Percentiles rank a stretch among this genome's conserved stretches.
Evolutionary conservation across 768 basidiomycete species (phyloP).

Genomic region (Podaxis mareebaensis): DNA sequence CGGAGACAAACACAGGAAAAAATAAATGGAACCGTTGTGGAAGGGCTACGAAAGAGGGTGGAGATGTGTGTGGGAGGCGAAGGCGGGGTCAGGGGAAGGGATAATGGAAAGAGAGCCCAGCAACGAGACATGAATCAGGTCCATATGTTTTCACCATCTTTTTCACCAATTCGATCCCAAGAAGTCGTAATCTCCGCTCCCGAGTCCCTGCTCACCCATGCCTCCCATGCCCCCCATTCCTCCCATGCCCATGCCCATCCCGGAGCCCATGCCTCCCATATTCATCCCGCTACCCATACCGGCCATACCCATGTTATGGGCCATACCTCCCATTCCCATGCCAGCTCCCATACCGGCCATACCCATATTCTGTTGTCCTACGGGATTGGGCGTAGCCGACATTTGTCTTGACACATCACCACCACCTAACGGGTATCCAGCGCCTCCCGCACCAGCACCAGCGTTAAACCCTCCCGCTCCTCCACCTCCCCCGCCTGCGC

Average conservation of each 20-base stretch:
- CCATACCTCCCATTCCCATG: constrained; percentile 12
- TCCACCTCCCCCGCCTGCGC: constrained; percentile 2
- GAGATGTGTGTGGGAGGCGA: background rate
- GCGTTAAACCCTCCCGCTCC: constrained; percentile 2
- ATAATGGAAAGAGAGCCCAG: background rate
- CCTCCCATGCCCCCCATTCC: constrained; percentile 10
- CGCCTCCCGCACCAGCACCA: constrained; percentile 4
- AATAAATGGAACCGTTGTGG: background rate
- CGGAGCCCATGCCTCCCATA: constrained; percentile 10
- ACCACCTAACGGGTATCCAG: constrained; percentile 2
- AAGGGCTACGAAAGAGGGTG: background rate
- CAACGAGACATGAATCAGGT: background rate
- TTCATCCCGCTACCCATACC: constrained; percentile 11
- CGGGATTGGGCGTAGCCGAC: constrained; percentile 11
- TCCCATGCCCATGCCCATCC: constrained; percentile 12
- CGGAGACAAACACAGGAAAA: background rate
- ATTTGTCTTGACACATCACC: constrained; percentile 11
- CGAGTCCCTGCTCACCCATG: constrained; percentile 14
- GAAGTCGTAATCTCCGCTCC: constrained; percentile 14
- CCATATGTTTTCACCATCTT: background rate
- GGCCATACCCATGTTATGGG: constrained; percentile 17
- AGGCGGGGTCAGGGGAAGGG: background rate
- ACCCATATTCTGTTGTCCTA: constrained; percentile 7
- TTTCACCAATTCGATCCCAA: constrained; percentile 8
- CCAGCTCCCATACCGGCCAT: constrained; percentile 1